Conservation (phyloP, 495 filamentous ascomycete genomes). For the Xylaria palmicola region DNA sequence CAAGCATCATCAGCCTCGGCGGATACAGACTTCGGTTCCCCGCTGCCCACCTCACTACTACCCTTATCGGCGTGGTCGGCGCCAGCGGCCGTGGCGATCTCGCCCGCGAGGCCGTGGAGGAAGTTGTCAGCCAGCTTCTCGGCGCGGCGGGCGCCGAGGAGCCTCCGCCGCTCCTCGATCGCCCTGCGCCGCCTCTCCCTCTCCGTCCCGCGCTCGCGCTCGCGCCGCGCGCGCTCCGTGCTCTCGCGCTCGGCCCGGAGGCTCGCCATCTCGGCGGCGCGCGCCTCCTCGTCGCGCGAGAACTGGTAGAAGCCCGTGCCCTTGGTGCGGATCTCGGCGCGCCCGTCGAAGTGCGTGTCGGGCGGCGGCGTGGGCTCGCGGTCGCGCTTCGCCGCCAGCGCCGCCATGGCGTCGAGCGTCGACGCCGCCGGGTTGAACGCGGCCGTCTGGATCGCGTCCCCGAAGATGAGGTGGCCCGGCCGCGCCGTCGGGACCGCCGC, state of each 20-base stretch:
- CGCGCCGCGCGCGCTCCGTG: conserved; percentile 63
- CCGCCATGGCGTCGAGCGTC: conserved; percentile 60
- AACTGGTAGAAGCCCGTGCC: conserved; percentile 92
- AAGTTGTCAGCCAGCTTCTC: conserved; percentile 73
- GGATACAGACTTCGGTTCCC: neutral
- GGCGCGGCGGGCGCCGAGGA: conserved; percentile 53
- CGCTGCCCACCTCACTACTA: neutral
- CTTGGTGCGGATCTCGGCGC: conserved; percentile 76
- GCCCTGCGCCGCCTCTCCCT: conserved; percentile 37
- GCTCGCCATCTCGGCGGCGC: conserved; percentile 73
- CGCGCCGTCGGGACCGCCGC: conserved; percentile 51
- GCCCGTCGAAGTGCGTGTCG: conserved; percentile 80
- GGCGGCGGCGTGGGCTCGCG: conserved; percentile 72
- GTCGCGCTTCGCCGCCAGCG: conserved; percentile 71
- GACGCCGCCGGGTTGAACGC: conserved; percentile 74
- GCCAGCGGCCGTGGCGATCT: conserved; percentile 24
- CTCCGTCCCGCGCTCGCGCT: conserved; percentile 53
- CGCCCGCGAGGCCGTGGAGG: conserved; percentile 55
- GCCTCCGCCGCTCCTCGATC: conserved; percentile 51
- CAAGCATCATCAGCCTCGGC: neutral
- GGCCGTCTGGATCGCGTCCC: conserved; percentile 73
- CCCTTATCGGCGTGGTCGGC: neutral
- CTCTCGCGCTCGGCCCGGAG: conserved; percentile 62
- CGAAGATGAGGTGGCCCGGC: conserved; percentile 75
- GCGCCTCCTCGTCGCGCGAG: conserved; percentile 62